Conservation (phyloP, 2,329 filamentous ascomycete genomes). For the Colletotrichum melonis region DNA sequence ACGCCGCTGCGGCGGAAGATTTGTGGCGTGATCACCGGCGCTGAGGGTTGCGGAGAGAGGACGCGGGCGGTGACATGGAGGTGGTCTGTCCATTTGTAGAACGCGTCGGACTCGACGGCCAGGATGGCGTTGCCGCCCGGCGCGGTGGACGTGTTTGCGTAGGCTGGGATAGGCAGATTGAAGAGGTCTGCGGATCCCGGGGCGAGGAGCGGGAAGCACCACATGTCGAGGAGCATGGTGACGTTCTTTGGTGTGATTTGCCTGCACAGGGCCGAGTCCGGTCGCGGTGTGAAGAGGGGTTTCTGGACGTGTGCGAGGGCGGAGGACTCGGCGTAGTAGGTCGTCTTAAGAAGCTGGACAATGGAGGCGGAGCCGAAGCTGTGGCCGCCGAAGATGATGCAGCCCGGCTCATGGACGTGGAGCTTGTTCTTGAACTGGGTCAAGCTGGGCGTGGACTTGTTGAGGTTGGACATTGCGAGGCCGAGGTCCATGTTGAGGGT, state of each 20-base stretch:
- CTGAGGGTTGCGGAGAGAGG: constrained; percentile 67
- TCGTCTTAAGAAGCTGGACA: constrained; percentile 82
- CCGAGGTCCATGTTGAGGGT: constrained; percentile 74
- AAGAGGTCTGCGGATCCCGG: constrained; percentile 72
- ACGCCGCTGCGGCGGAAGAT: constrained; percentile 55
- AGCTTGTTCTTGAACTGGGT: constrained; percentile 70
- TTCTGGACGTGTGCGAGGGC: constrained; percentile 59
- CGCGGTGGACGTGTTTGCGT: constrained; percentile 61
- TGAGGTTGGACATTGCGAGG: constrained; percentile 61
- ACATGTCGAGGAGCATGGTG: constrained; percentile 81
- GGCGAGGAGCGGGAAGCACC: constrained; percentile 79
- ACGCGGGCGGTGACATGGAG: constrained; percentile 75
- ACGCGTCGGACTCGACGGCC: constrained; percentile 79
- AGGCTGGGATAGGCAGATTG: constrained; percentile 79
- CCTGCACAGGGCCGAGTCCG: constrained; percentile 64
- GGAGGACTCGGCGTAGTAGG: constrained; percentile 71
- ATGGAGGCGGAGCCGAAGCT: constrained; percentile 83
- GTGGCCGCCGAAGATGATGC: constrained; percentile 81
- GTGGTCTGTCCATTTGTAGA: constrained; percentile 82
- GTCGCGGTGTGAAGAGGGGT: constrained; percentile 71
- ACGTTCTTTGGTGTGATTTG: constrained; percentile 78
- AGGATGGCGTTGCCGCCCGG: constrained; percentile 71
- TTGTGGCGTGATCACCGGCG: constrained; percentile 52
- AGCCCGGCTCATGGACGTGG: constrained; percentile 77
- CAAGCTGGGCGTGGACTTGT: constrained; percentile 62